Evolutionary conservation across 2,329 filamentous ascomycete genomes (phyloP), one percentile per base, ranked within the genome.

Genomic region (Aspergillus puulaauensis): DNA sequence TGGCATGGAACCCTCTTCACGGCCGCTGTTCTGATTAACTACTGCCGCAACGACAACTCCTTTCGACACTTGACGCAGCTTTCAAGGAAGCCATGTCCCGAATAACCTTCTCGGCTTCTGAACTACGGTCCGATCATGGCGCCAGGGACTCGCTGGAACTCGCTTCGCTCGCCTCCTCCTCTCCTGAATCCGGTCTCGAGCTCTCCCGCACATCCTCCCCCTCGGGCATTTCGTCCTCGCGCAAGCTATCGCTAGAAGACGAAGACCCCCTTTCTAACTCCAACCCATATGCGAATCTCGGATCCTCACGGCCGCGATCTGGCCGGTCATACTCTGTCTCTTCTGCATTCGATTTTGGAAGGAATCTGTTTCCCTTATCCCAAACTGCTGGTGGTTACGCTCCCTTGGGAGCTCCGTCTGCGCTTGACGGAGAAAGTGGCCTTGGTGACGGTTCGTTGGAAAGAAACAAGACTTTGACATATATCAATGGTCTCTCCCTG

Each of bases 381-480:
- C 92, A 93, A 47, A 93, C 91, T 1, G 80, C 89, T 4, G 86
- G 85, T 54, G 86, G 89, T 40, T 99, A 99, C 76, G 90, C 93
- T 43, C 91, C 92, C 12, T 82, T 99, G 15, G 93, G 92, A 35
- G 88, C 89, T 24, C 87, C 92, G 39, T 86, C 86, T 6, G 84
- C 75, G 39, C 75, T 83, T 41, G 79, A 86, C 66, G 74, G 82
- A 58, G 73, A 82, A 61, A 82, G 82, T 52, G 84, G 83, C 15
- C 69, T 89, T 21, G 84, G 86, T n/a, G 90, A 89, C 60, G 88
- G 85, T n/a, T 91, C 89, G 41, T 77, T 98, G 63, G 95, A 99
- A 80, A 95, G 91, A 74, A 89, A 96, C 79, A 99, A 99, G 80
- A 96, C 90, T 14, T 78, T 99, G 75, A 98, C 95, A 27, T 98